phyloP scores from a whole-genome alignment of 1,284 basidiomycete genomes.

The Ustilago sp. region DNA sequence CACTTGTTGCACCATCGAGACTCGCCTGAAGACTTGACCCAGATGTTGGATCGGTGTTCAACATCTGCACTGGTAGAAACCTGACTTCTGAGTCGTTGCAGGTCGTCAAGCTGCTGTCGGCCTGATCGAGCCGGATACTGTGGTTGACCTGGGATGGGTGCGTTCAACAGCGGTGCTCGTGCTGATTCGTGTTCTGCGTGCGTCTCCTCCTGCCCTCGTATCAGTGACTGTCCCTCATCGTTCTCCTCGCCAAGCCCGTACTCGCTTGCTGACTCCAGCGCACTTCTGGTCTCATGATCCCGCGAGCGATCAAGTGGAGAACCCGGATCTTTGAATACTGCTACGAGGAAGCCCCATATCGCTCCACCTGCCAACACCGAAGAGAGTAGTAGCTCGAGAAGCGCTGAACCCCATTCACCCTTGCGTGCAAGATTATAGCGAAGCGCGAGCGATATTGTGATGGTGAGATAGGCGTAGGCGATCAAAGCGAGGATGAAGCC shows the following conservation, averaged over 20 bases:
- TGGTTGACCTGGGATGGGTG: constrained; percentile 52
- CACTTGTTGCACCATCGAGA: constrained; percentile 63
- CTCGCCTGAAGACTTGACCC: constrained; percentile 59
- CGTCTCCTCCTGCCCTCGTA: constrained; percentile 16
- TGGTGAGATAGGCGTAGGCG: constrained; percentile 44
- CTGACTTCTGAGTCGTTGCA: constrained; percentile 15
- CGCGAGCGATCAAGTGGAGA: constrained; percentile 11
- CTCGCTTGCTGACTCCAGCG: constrained; percentile 2
- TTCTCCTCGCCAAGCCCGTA: constrained; percentile 26
- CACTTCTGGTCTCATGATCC: constrained; percentile 22
- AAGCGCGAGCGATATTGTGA: constrained; percentile 43
- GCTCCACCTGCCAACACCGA: constrained; percentile 47
- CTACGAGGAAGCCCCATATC: constrained; percentile 48
- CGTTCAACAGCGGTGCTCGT: constrained; percentile 40
- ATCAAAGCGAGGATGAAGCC: constrained; percentile 46
- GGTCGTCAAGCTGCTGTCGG: constrained; percentile 50
- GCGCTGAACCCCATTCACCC: constrained; percentile 28
- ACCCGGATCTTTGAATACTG: constrained; percentile 51
- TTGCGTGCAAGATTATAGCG: constrained; percentile 33
- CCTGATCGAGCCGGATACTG: constrained; percentile 52
- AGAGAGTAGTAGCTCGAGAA: constrained; percentile 39
- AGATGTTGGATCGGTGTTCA: constrained; percentile 42
- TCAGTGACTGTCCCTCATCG: constrained; percentile 29
- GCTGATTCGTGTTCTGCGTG: background rate
- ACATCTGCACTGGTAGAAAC: constrained; percentile 7